Evolutionary conservation across 495 filamentous ascomycete species (phyloP).

Genomic region (Podospora pseudocomata): DNA sequence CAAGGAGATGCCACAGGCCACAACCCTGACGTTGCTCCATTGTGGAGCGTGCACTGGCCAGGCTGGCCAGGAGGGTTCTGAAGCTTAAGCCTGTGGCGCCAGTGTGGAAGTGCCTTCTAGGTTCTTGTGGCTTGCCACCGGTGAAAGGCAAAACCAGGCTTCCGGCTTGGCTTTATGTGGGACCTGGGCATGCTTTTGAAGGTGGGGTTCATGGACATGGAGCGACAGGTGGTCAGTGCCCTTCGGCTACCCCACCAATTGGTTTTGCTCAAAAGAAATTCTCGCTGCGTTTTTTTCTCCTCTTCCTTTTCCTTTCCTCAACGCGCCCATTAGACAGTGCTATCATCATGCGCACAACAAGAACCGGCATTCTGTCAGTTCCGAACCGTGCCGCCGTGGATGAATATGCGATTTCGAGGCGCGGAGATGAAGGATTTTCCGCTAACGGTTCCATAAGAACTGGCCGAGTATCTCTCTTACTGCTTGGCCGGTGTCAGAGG

Average conservation of each 20-base stretch:
- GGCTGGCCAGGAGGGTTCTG: background rate
- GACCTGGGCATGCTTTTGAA: background rate
- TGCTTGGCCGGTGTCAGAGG: conserved; percentile 92
- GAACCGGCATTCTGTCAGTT: conserved; percentile 65
- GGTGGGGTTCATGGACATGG: background rate
- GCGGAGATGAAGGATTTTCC: conserved; percentile 65
- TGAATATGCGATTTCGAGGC: conserved; percentile 72
- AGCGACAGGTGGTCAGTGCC: conserved; percentile 3
- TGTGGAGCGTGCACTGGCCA: background rate
- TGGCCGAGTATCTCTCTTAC: conserved; percentile 65
- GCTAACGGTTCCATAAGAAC: conserved; percentile 80
- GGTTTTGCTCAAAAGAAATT: conserved; percentile 11
- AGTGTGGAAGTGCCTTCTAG: no score
- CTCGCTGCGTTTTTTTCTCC: conserved; percentile 14
- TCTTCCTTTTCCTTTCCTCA: conserved; percentile 48
- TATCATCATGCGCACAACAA: conserved; percentile 61
- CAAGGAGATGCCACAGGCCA: background rate
- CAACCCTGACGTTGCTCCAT: background rate
- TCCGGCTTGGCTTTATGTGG: conserved; percentile 11
- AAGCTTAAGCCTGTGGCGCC: background rate
- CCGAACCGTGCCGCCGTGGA: conserved; percentile 60
- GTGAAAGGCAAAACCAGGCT: conserved; percentile 27
- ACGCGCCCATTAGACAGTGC: conserved; percentile 89
- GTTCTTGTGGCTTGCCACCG: background rate
- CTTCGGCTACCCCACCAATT: background rate